A percentile compares a stretch with the other conserved stretches of the same genome.
These are phyloP conservation scores for Paecilomyces formosus DNA, from an alignment of 2,329 filamentous ascomycete species.

Conservation along the genomic window DNA sequence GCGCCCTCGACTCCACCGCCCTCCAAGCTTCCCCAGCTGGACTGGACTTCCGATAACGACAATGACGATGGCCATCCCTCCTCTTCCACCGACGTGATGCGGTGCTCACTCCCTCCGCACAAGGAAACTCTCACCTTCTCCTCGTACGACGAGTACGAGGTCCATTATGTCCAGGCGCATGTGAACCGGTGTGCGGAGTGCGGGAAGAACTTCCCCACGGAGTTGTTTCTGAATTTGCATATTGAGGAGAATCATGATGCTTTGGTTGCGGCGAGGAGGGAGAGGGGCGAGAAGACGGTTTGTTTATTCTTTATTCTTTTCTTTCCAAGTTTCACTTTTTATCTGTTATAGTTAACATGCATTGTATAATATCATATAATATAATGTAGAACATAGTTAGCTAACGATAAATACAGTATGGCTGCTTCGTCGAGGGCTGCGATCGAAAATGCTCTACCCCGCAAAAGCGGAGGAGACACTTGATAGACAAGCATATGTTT, in stretches of 20 bases:
- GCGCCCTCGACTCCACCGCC: constrained; percentile 11
- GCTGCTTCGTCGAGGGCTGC: constrained; percentile 84
- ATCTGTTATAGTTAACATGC: too few species aligned
- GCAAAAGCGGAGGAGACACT: constrained; percentile 76
- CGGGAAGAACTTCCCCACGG: constrained; percentile 77
- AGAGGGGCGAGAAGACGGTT: constrained; percentile 80
- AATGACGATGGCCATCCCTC: constrained; percentile 7
- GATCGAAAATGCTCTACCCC: constrained; percentile 75
- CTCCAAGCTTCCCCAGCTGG: constrained; percentile 56
- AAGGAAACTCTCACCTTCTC: constrained; percentile 61
- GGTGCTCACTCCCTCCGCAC: constrained; percentile 77
- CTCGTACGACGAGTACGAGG: constrained; percentile 73
- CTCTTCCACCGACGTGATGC: constrained; percentile 50
- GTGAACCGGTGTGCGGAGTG: constrained; percentile 81
- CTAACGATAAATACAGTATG: constrained; percentile 49
- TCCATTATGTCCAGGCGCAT: constrained; percentile 76
- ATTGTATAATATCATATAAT: too few species aligned
- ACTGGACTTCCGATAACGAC: constrained; percentile 23
- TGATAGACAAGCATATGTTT: constrained; percentile 92
- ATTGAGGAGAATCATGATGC: constrained; percentile 89
- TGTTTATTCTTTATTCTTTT: constrained; percentile 21
- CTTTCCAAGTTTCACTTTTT: not conserved
- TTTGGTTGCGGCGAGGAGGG: constrained; percentile 61
- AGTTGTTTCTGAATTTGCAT: constrained; percentile 72
- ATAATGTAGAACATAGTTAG: too few species aligned